Base-by-base conservation (phyloP, 306 rosid genomes). In the Begonia fuchsioides region DNA sequence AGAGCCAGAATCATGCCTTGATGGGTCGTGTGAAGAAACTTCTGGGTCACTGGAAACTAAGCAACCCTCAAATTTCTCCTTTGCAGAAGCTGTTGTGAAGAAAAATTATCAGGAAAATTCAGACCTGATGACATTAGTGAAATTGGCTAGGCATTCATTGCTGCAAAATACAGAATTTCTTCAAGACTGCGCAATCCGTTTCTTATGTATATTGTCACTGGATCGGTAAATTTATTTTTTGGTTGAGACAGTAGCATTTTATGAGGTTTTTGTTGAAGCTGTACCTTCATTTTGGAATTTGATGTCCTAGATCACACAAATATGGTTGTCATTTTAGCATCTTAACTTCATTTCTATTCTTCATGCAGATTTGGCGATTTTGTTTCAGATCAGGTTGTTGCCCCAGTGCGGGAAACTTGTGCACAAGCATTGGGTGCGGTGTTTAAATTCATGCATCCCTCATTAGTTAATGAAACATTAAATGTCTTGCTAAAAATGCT, bases 321-420 rank as follows among this genome's bases (percentile, higher is more conserved):
- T 59, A 44, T 53, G 47, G 41, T 19, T 43, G 17, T 32, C n/a
- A 17, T 54, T 59, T 16, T 43, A 17, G 11, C 43, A 17, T 51
- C 12, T 17, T 50, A 11, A 12, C 54, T 13, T 26, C 2, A 32
- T 51, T 11, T 32, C 44, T 56, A 54, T 59, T 16, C 57, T 52
- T 67, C 51, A 66, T 81, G 79, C 94, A 90, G 95, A 59, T 90
- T 90, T 67, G 97, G 97, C 49, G 97, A 90, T 77, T 90, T 84
- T 67, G 92, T 90, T 47, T 90, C 97, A 26, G 97, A 90, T 72
- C 97, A 90, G 76, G 97, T 90, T 65, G 97, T 90, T 74, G 95
- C 97, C 39, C 97, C 94, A 14, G 97, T 90, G 58, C 86, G 95
- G 54, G 97, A 90, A 77, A 90, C 97, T 68, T 84, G 97, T 68